Base-by-base conservation (phyloP, 345 rosid species). In the Physaria fendleri region DNA sequence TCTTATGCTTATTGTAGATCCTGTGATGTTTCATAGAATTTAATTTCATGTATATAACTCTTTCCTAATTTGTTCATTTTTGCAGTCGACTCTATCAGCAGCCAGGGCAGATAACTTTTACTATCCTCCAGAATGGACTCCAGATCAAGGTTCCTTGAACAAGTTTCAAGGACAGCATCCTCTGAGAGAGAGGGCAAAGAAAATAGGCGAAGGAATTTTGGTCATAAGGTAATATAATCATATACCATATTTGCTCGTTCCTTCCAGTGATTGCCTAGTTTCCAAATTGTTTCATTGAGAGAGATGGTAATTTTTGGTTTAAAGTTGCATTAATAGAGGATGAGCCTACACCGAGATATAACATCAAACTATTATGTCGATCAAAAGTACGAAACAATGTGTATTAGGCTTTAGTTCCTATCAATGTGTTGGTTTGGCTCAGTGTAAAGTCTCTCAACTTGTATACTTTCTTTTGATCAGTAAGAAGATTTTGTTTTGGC, bases 111-210 rank as follows among this genome's bases (percentile, higher is more conserved):
- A 94, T 62, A 87, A 94, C 76, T 94, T 87, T 65, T 94, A 94
- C 79, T 87, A 85, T 55, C 97, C 97, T 2, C 97, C 95, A 38
- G 95, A 94, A 87, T 94, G 95, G 97, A 75, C 85, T 35, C 97
- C 96, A 0, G 76, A 85, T 59, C 84, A 89, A 87, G 97, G 96
- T 66, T 79, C 87, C 53, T 70, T 94, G 82, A 90, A 87, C 95
- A 85, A 87, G 82, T 94, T 90, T 71, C 88, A 94, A 64, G 96
- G 99, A 9, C 97, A 93, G 65, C 97, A 93, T 90, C 88, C 97
- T 51, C 64, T 87, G 34, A 71, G 97, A 76, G 99, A 87, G 76
- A 82, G 99, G 76, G 99, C 99, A 24, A 81, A 71, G 73, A 85
- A 94, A 62, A 8, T 94, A 59, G 96, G 85, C 71, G 91, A 87